Base-by-base conservation (phyloP, 2,329 filamentous ascomycete genomes). In the Clarireedia paspali region DNA sequence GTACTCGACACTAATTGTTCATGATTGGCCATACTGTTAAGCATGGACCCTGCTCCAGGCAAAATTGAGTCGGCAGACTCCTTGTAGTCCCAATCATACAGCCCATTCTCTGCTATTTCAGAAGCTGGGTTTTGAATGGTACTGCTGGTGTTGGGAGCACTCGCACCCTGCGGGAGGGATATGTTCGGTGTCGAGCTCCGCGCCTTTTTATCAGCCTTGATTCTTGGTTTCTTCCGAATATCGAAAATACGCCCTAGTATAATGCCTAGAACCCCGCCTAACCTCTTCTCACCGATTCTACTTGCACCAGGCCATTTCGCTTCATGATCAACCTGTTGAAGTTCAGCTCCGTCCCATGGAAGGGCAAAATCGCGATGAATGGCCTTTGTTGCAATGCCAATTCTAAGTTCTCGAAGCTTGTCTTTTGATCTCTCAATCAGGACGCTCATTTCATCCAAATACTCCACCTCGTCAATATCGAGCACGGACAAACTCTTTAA, bases 401-500 rank as follows among this genome's bases (percentile, higher is more conserved):
- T 78, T 45, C 88, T 79, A 36, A 95, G 75, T 69, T 92, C 89
- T 30, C 80, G 78, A 15, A 94, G 73, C 44, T 77, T 77, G 59
- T 78, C 75, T 57, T 82, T 76, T 12, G 88, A 92, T 24, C 84
- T 81, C 58, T 86, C 85, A 58, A 94, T 83, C 12, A 94, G 76
- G 44, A 89, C 76, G 53, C 86, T 85, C 81, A 94, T 87, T 71
- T 94, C 89, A 66, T 92, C 88, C 39, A 92, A 72, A 68, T 94
- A 94, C 27, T 85, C 80, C n/a, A 89, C 72, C 67, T 92, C 88
- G 65, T 94, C 89, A 58, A 94, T 87, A 63, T 94, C 87, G 44
- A 94, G 75, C 1, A 91, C 89, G 50, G 81, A 88, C 57, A 94
- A 70, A 62, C 85, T 89, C 69, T 84, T 87, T 52, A 94, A 71